These are phyloP conservation scores for Rhizoclosmatium sp. DNA, from an alignment of 192 early-diverging fungal genomes.

Conservation along the genomic window DNA sequence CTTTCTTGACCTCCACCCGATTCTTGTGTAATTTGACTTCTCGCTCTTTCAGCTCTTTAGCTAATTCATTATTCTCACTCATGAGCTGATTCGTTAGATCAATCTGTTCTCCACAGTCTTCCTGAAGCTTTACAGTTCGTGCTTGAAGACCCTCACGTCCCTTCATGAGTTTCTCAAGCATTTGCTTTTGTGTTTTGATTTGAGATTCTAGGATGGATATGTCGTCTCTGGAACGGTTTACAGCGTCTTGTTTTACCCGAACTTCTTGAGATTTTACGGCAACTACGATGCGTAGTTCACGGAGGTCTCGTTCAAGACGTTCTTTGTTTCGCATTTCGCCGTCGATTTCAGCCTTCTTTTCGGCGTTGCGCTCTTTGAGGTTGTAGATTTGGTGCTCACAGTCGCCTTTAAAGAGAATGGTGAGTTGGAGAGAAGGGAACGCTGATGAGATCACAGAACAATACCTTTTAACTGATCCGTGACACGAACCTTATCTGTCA, in stretches of 20 bases:
- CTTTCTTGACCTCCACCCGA: conserved; percentile 57
- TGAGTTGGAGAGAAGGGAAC: neutral
- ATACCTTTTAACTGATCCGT: conserved; percentile 55
- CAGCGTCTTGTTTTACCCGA: conserved; percentile 61
- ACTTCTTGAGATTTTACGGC: conserved; percentile 70
- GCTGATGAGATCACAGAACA: too few species aligned
- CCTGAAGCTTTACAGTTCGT: conserved; percentile 61
- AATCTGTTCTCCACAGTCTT: conserved; percentile 67
- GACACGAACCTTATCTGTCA: conserved; percentile 59
- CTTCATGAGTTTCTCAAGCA: conserved; percentile 63
- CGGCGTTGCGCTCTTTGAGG: conserved; percentile 60
- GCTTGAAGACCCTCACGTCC: conserved; percentile 59
- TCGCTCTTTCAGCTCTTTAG: conserved; percentile 51
- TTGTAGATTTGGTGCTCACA: conserved; percentile 65
- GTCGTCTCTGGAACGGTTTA: conserved; percentile 67
- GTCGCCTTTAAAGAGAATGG: conserved; percentile 32
- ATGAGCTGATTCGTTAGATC: conserved; percentile 54
- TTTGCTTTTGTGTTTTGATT: conserved; percentile 58
- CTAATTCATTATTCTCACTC: conserved; percentile 54
- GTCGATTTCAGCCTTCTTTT: conserved; percentile 68
- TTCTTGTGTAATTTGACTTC: conserved; percentile 57
- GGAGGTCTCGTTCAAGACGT: conserved; percentile 62
- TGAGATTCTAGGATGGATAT: conserved; percentile 61
- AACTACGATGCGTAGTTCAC: conserved; percentile 64
- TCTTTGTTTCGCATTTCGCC: conserved; percentile 65